phyloP scores from a whole-genome alignment of 306 rosid species.

The Lagenaria siceraria region DNA sequence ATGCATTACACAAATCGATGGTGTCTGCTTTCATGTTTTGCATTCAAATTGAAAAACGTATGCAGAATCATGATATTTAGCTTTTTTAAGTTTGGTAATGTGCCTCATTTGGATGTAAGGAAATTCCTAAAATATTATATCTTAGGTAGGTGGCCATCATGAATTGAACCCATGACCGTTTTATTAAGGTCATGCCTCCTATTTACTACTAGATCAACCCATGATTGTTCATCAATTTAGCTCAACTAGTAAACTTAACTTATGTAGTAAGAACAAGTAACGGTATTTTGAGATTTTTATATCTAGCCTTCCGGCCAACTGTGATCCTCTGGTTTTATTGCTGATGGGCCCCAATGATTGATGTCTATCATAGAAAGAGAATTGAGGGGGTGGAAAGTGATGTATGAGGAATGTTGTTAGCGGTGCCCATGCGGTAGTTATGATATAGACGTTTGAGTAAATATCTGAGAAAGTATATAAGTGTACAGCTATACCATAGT shows the following conservation, averaged over 20 bases:
- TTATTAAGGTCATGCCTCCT: no score
- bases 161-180: no score
- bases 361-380: neutral
- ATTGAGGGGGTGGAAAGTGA: neutral
- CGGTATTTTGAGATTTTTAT: neutral
- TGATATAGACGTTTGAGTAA: neutral
- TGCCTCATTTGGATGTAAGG: no score
- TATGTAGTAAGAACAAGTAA: neutral
- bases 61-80: neutral
- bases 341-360: neutral
- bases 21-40: neutral
- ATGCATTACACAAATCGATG: neutral
- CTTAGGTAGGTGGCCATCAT: no score
- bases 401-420: neutral
- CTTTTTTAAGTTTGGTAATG: neutral
- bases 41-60: neutral
- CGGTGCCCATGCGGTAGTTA: neutral
- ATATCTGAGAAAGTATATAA: neutral
- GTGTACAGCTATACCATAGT: no score
- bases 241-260: neutral
- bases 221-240: neutral
- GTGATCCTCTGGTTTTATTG: neutral
- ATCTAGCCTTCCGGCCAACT: neutral
- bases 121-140: no score
- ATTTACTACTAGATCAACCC: no score